A percentile compares a stretch with the other conserved stretches of the same genome.
Evolutionary conservation across 2,329 filamentous ascomycete genomes (phyloP).

Genomic region (Reticulascus tulasneorum): DNA sequence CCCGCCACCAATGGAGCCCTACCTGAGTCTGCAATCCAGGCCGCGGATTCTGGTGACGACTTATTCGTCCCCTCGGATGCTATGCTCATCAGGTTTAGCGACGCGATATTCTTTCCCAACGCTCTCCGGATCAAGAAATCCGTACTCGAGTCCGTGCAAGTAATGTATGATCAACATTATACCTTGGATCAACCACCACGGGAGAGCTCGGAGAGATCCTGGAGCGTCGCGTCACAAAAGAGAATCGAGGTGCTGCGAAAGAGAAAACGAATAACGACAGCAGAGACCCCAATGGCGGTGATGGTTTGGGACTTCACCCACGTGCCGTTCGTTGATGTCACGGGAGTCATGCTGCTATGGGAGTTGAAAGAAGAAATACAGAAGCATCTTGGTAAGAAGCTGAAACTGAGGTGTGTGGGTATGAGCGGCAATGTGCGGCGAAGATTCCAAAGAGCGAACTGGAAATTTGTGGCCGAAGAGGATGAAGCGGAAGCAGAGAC

Average conservation of each 20-base stretch:
- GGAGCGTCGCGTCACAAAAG: constrained; percentile 49
- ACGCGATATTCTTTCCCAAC: constrained; percentile 59
- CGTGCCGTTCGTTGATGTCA: constrained; percentile 51
- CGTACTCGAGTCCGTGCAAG: constrained; percentile 46
- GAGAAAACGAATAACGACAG: constrained; percentile 28
- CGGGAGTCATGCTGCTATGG: constrained; percentile 44
- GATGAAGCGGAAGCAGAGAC: constrained; percentile 21
- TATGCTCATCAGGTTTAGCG: constrained; percentile 53
- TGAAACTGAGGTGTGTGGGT: constrained; percentile 45
- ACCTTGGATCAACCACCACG: constrained; percentile 34
- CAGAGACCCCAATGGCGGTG: constrained; percentile 35
- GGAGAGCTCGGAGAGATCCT: constrained; percentile 40
- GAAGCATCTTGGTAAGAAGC: constrained; percentile 41
- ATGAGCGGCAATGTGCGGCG: constrained; percentile 37
- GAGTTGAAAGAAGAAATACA: constrained; percentile 44
- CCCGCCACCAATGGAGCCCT: constrained; percentile 24
- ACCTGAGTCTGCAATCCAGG: constrained; percentile 20
- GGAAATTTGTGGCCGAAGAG: constrained; percentile 24
- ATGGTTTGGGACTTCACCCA: constrained; percentile 50
- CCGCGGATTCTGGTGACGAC: constrained; percentile 12
- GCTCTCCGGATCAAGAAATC: constrained; percentile 47
- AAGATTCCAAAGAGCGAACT: constrained; percentile 33
- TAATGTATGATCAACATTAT: constrained; percentile 32
- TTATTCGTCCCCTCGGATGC: constrained; percentile 40
- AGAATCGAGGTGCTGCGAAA: constrained; percentile 42